Percentiles rank a stretch among this genome's conserved stretches.
Evolutionary conservation across 768 basidiomycete species (phyloP).

Genomic region (Suillus bovinus): DNA sequence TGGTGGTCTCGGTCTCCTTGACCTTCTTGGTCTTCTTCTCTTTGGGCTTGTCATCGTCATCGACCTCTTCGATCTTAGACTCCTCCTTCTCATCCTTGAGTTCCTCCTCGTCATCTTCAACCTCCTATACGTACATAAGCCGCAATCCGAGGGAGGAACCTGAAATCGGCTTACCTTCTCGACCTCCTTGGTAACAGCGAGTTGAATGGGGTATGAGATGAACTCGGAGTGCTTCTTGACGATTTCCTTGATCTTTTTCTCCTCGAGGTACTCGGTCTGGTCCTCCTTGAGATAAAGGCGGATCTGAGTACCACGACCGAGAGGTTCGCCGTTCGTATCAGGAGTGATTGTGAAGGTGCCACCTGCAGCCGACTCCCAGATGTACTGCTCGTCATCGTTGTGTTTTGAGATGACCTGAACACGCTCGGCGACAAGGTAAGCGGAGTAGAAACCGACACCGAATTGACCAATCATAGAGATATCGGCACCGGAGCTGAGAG

Average conservation of each 20-base stretch:
- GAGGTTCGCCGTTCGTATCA: constrained; percentile 85
- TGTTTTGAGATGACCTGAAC: constrained; percentile 99
- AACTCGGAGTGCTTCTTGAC: constrained; percentile 99
- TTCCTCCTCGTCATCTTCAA: constrained; percentile 81
- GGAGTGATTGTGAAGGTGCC: constrained; percentile 99
- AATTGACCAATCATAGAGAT: constrained; percentile 99
- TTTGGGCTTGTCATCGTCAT: constrained; percentile 84
- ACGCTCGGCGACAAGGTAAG: constrained; percentile 97
- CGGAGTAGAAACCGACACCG: constrained; percentile 99
- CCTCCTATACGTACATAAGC: constrained; percentile 55
- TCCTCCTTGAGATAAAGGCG: constrained; percentile 96
- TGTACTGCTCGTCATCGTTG: constrained; percentile 99
- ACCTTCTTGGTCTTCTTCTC: constrained; percentile 94
- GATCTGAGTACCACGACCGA: constrained; percentile 93
- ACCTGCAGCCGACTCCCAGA: constrained; percentile 99
- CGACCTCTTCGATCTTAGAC: constrained; percentile 80
- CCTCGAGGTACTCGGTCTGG: constrained; percentile 98
- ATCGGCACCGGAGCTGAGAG: constrained; percentile 84
- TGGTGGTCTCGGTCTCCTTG: constrained; percentile 83
- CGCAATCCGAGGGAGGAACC: background rate
- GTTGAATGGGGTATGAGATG: constrained; percentile 99
- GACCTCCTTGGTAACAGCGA: constrained; percentile 98
- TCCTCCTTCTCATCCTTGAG: constrained; percentile 71
- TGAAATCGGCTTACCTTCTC: constrained; percentile 74
- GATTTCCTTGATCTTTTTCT: constrained; percentile 99